Base-by-base conservation (phyloP, 306 rosid species). In the Clitoria ternatea region DNA sequence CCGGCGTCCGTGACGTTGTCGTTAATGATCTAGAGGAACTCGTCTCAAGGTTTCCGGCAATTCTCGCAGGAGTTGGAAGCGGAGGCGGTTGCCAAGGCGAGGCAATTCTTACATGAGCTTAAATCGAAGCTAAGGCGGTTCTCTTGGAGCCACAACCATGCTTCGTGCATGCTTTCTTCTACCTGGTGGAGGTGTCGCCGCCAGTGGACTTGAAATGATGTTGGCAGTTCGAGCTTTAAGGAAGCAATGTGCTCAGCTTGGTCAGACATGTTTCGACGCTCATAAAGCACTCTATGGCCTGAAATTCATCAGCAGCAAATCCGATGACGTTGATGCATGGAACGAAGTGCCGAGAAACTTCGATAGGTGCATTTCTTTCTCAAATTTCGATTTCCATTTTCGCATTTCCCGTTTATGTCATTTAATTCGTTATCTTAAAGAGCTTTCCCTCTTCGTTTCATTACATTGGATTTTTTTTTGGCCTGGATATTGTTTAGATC, bases 31-130 rank as follows among this genome's bases (percentile, higher is more conserved):
- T 70, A 86, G 57, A 47, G 96, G 32, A 87, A 64, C 60, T 85
- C 97, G 4, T 91, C 99, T 1, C 82, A 61, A 52, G 78, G 77
- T 24, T 70, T 95, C 24, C 85, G 89, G 19, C 99, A 91, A 47
- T 91, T 95, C 71, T 95, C 99, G 9, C 96, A 87, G 78, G 99
- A 95, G 79, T 76, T 91, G 33, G 91, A 90, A 63, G 96, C 99
- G 0, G 97, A 90, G 71, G 97, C 98, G 23, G 97, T 94, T 4
- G 96, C 99, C 4, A 90, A 89, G 81, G 97, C 97, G 0, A 85
- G 36, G 81, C 99, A 89, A 40, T 89, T 94, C 72, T 94, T 97
- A 7, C 99, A 94, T 42, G 98, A 90, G 85, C 75, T 92, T 2
- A 78, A 77, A 32, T 89, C 92, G 1, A 92, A 91, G 87, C 61